phyloP scores from a whole-genome alignment of 106 monocot species.

The Allium cepa region DNA sequence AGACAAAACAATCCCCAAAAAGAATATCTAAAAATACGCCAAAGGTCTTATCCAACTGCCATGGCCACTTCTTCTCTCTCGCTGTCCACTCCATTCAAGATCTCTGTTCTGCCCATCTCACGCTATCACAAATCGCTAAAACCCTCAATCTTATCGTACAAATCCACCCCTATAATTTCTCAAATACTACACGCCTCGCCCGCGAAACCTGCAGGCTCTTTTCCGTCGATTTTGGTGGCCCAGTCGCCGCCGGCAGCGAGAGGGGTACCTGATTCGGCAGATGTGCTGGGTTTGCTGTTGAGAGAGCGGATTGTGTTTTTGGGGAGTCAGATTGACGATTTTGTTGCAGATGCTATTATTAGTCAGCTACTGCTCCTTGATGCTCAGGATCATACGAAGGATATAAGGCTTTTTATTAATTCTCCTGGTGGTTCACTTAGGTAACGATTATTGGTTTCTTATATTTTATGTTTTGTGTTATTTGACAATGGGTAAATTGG shows the following conservation, averaged over 20 bases:
- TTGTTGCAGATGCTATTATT: conserved; percentile 82
- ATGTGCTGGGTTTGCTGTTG: conserved; percentile 81
- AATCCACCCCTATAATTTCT: conserved; percentile 3
- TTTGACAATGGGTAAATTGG: too few species aligned
- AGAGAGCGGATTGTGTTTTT: conserved; percentile 86
- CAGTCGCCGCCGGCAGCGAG: conserved; percentile 49
- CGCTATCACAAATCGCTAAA: conserved; percentile 3
- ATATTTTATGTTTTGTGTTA: too few species aligned
- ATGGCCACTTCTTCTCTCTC: conserved; percentile 53
- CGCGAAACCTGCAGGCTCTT: conserved; percentile 10
- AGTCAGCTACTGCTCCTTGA: conserved; percentile 88
- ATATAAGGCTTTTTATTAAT: conserved; percentile 88
- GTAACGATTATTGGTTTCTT: conserved; percentile 14
- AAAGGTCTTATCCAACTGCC: not conserved
- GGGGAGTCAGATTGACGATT: conserved; percentile 76
- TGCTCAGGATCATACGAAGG: conserved; percentile 72
- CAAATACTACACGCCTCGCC: conserved; percentile 16
- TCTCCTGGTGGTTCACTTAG: conserved; percentile 88
- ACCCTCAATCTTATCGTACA: conserved; percentile 4
- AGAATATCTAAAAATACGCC: too few species aligned
- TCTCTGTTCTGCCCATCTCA: conserved; percentile 16
- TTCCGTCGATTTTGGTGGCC: conserved; percentile 16
- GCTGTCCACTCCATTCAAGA: conserved; percentile 33
- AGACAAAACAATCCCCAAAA: too few species aligned
- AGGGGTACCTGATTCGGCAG: conserved; percentile 44